phyloP scores from a whole-genome alignment of 2,329 filamentous ascomycete genomes.

The Pseudogymnoascus sp. region DNA sequence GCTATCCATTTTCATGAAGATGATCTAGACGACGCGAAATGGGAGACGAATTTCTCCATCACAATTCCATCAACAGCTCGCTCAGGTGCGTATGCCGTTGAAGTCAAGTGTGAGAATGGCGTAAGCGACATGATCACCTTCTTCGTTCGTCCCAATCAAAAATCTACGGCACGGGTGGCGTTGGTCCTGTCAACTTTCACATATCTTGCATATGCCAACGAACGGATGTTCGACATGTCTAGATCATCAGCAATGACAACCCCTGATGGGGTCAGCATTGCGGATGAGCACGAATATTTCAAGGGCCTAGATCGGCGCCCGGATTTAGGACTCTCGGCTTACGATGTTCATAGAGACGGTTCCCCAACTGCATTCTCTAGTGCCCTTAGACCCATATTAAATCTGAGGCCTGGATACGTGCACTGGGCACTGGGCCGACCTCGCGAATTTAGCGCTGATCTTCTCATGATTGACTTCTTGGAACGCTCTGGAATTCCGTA shows the following conservation, averaged over 20 bases:
- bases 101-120: slow-evolving; percentile 23
- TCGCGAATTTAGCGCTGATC: slow-evolving; percentile 33
- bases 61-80: slow-evolving; percentile 21
- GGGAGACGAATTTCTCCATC: slow-evolving; percentile 31
- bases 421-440: slow-evolving; percentile 34
- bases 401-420: slow-evolving; percentile 33
- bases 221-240: slow-evolving; percentile 32
- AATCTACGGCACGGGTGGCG: slow-evolving; percentile 21
- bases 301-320: slow-evolving; percentile 27
- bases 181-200: slow-evolving; percentile 34
- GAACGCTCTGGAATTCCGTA: slow-evolving; percentile 30
- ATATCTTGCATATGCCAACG: slow-evolving; percentile 36
- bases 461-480: slow-evolving; percentile 33
- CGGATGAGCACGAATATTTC: slow-evolving; percentile 18
- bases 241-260: slow-evolving; percentile 24
- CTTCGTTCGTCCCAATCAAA: slow-evolving; percentile 29
- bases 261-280: slow-evolving; percentile 22
- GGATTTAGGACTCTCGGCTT: slow-evolving; percentile 35
- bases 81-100: slow-evolving; percentile 30
- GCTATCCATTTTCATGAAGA: slow-evolving; percentile 37
- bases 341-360: slow-evolving; percentile 35
- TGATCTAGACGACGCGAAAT: slow-evolving; percentile 34
- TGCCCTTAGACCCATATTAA: slow-evolving; percentile 33
- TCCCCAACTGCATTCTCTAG: slow-evolving; percentile 32
- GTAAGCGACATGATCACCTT: slow-evolving; percentile 30